A percentile compares a stretch with the other conserved stretches of the same genome.
Evolutionary conservation across 2,329 filamentous ascomycete genomes (phyloP).

Genomic region (Aschersonia sp.): DNA sequence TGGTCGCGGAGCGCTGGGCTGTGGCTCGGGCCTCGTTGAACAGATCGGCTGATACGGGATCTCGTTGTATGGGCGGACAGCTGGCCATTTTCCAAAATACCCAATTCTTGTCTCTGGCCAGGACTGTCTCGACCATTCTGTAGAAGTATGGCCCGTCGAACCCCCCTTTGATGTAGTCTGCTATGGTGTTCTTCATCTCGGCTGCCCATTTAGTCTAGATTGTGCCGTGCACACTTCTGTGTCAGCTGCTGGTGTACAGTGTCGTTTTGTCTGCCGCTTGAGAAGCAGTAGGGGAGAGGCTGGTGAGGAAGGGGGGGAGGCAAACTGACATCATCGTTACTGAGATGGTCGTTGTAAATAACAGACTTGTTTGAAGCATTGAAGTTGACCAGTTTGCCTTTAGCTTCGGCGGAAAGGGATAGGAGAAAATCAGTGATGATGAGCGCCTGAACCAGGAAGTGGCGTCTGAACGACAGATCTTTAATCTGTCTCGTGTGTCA

Average conservation of each 20-base stretch:
- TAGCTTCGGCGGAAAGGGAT: conserved; percentile 72
- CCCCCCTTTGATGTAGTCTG: conserved; percentile 68
- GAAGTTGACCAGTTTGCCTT: conserved; percentile 59
- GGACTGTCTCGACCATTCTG: conserved; percentile 91
- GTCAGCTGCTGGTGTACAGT: no score
- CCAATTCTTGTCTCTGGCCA: conserved; percentile 96
- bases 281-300: no score
- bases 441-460: conserved; percentile 87
- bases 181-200: conserved; percentile 64
- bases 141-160: conserved; percentile 84
- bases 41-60: conserved; percentile 52
- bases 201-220: conserved; percentile 66
- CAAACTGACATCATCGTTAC: conserved; percentile 64
- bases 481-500: conserved; percentile 45
- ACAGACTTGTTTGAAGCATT: conserved; percentile 70
- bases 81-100: conserved; percentile 95
- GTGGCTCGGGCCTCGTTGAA: conserved; percentile 56
- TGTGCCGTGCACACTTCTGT: no score
- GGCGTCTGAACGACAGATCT: conserved; percentile 84
- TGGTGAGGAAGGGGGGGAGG: not conserved
- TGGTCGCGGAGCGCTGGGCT: conserved; percentile 51
- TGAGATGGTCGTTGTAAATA: conserved; percentile 63
- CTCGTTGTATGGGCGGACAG: conserved; percentile 73
- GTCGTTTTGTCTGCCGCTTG: no score
- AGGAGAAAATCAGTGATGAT: conserved; percentile 92